Percentiles rank a stretch among this genome's conserved stretches.
Conservation (phyloP, 2,329 filamentous ascomycete genomes). For the Fusarium irregulare region DNA sequence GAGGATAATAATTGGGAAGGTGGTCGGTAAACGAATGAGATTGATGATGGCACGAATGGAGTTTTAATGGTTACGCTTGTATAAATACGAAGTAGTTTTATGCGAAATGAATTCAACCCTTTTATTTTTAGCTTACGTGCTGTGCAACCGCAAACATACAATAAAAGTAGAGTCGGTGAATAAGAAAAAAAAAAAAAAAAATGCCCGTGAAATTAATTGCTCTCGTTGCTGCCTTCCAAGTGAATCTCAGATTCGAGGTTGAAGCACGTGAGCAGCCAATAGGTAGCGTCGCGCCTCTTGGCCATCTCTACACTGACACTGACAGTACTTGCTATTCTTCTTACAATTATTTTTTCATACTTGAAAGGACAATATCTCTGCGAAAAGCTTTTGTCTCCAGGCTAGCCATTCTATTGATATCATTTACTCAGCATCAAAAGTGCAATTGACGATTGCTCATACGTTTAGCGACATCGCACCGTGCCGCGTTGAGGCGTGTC, state of each 20-base stretch:
- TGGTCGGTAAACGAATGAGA: constrained; percentile 20
- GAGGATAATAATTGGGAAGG: neutral
- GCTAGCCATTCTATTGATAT: rapidly evolving
- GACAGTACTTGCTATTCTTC: neutral
- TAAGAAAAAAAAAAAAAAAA: neutral
- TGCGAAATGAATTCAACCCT: constrained; percentile 4
- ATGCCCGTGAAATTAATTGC: neutral
- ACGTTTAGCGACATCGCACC: neutral
- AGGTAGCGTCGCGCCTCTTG: neutral
- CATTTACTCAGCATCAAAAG: neutral
- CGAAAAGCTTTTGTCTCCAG: neutral
- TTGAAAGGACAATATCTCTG: neutral
- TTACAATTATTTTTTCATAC: neutral
- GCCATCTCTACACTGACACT: neutral
- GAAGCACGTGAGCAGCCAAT: constrained; percentile 23
- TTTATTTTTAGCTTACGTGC: neutral
- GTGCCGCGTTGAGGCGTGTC: constrained; percentile 6
- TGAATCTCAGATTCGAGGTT: neutral
- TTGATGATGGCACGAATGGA: constrained; percentile 30
- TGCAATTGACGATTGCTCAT: neutral
- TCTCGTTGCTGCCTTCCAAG: neutral
- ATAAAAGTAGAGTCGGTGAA: neutral
- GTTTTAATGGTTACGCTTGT: constrained; percentile 25
- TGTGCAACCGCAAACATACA: neutral
- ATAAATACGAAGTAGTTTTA: constrained; percentile 29